A percentile compares a stretch with the other conserved stretches of the same genome.
phyloP scores from a whole-genome alignment of 345 rosid genomes.

The Syzygium oleosum region DNA sequence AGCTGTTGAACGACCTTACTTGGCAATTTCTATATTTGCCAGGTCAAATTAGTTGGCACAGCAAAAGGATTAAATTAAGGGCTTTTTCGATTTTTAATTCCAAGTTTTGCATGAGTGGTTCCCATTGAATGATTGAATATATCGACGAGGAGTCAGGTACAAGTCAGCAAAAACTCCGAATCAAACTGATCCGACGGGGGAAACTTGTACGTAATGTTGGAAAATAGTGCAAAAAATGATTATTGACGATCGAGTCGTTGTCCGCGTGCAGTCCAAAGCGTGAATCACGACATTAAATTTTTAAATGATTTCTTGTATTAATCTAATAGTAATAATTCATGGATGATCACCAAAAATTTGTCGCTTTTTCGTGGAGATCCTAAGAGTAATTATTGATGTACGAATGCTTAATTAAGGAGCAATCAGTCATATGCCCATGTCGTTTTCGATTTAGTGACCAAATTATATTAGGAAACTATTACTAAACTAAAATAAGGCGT shows the following conservation, averaged over 20 bases:
- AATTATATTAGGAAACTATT: not conserved
- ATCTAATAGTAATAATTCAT: not conserved
- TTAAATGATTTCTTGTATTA: not conserved
- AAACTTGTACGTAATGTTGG: not conserved
- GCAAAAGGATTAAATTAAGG: not conserved
- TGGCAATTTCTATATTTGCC: too few relatives aligned
- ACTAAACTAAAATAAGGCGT: not conserved
- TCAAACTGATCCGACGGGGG: not conserved
- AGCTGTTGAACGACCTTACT: not conserved
- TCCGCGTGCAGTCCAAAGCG: not conserved
- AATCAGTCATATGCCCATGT: not conserved
- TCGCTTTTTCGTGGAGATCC: not conserved
- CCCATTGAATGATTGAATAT: not conserved
- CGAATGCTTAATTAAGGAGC: not conserved
- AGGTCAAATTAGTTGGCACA: too few relatives aligned
- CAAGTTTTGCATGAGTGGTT: not conserved
- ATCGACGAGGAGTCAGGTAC: not conserved
- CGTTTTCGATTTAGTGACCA: not conserved
- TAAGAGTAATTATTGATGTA: not conserved
- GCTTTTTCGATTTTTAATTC: not conserved
- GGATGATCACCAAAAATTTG: not conserved
- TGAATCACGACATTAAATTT: not conserved
- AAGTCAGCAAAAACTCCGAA: not conserved
- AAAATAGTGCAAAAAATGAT: not conserved
- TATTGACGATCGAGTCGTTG: not conserved